Evolutionary conservation across 164 flowering plant species (phyloP).

Genomic region (Nelumbo lutea): DNA sequence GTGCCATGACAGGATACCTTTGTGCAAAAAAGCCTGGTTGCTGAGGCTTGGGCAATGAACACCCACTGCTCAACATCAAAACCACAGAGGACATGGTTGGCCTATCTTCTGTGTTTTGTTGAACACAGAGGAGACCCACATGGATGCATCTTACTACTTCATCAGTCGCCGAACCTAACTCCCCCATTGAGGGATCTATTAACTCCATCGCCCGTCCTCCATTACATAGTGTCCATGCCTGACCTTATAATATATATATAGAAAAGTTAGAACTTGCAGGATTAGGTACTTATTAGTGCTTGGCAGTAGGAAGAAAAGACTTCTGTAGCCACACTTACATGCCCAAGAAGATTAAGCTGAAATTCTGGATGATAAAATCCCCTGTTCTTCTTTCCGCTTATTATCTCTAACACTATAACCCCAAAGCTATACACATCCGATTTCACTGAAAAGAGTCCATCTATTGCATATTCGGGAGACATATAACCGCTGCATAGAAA

Average conservation of each 20-base stretch:
- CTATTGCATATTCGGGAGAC: constrained; percentile 37
- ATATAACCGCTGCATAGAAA: constrained; percentile 14
- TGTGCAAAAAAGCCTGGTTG: constrained; percentile 25
- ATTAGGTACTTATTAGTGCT: no score
- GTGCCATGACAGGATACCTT: not conserved
- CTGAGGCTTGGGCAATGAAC: constrained; percentile 19
- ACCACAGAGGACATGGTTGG: constrained; percentile 26
- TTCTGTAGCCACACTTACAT: constrained; percentile 3
- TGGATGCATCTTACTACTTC: constrained; percentile 16
- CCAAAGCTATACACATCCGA: constrained; percentile 42
- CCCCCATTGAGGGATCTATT: constrained; percentile 9
- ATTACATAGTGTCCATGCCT: constrained; percentile 29
- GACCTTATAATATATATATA: not conserved
- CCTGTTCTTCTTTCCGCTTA: constrained; percentile 27
- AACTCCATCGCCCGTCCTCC: constrained; percentile 16
- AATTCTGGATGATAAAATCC: constrained; percentile 20
- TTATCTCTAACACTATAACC: constrained; percentile 29
- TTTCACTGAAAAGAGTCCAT: constrained; percentile 31
- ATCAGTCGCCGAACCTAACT: not conserved
- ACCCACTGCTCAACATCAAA: constrained; percentile 28
- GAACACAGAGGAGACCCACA: constrained; percentile 28
- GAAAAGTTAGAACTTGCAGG: no score
- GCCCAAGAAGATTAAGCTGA: constrained; percentile 13
- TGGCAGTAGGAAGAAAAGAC: no score
- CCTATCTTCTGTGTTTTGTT: constrained; percentile 23